These are phyloP conservation scores for Apiospora pterosperma DNA, from an alignment of 2,329 filamentous ascomycete species.

Conservation along the genomic window DNA sequence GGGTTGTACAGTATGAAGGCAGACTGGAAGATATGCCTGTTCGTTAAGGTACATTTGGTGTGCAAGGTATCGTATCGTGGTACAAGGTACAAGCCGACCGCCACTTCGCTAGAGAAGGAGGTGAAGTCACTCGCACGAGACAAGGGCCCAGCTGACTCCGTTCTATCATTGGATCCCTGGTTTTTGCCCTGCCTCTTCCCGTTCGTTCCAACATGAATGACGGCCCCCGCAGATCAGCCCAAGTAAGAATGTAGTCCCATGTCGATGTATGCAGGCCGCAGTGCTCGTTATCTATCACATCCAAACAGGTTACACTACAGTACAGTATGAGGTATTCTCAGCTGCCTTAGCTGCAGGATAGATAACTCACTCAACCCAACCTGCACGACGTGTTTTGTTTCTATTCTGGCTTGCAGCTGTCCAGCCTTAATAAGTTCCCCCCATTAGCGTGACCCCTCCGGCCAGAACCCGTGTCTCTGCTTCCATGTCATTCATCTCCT, in stretches of 20 bases:
- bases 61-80: slow-evolving; percentile 1
- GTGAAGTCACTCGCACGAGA: not conserved
- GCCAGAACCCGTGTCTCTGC: not conserved
- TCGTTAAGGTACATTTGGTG: too few relatives aligned
- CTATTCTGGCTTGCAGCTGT: not conserved
- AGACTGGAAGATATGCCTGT: not conserved
- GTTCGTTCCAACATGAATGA: not conserved
- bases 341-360: not conserved
- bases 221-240: not conserved
- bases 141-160: not conserved
- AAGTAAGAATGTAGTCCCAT: not conserved
- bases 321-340: not conserved
- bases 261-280: not conserved
- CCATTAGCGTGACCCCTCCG: slow-evolving; percentile 1
- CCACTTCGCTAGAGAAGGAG: not conserved
- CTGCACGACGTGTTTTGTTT: not conserved
- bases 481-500: not conserved
- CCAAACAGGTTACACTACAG: not conserved
- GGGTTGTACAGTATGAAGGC: not conserved
- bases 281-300: not conserved
- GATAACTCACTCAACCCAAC: not conserved
- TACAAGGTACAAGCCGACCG: slow-evolving; percentile 1
- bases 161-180: not conserved
- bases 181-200: not conserved
- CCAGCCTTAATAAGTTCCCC: not conserved